Evolutionary conservation across 371 early-diverging fungal species (phyloP).

Genomic region (Mucor plumbeus): DNA sequence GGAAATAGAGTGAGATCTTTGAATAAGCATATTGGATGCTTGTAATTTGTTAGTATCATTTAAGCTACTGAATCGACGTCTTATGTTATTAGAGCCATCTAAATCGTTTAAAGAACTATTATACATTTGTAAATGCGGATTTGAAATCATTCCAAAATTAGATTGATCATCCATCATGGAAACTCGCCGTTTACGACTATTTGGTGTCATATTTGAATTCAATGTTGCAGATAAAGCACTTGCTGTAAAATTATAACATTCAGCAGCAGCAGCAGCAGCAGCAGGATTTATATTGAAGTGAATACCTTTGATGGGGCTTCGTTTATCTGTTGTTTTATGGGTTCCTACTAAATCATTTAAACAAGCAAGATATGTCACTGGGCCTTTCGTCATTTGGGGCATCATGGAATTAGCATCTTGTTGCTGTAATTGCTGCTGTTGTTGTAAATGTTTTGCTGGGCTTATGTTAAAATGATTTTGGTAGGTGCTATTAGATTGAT

Average conservation of each 20-base stretch:
- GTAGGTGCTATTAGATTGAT: background rate
- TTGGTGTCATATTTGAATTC: conserved; percentile 11
- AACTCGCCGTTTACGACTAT: conserved; percentile 11
- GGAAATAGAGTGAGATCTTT: conserved; percentile 24
- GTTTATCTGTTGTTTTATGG: conserved; percentile 68
- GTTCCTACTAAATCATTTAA: conserved; percentile 80
- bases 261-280: conserved; percentile 36
- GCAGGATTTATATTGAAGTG: conserved; percentile 12
- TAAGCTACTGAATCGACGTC: conserved; percentile 46
- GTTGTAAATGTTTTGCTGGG: conserved; percentile 35
- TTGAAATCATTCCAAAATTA: background rate
- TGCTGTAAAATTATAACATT: conserved; percentile 59
- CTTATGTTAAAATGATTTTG: conserved; percentile 22
- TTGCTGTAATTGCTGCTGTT: conserved; percentile 16
- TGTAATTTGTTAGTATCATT: conserved; percentile 32
- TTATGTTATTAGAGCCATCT: conserved; percentile 11
- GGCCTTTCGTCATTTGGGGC: conserved; percentile 49
- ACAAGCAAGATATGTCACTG: conserved; percentile 76
- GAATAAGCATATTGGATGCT: background rate
- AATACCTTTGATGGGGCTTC: conserved; percentile 30
- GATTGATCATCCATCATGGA: conserved; percentile 21
- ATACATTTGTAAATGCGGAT: conserved; percentile 3
- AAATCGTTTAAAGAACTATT: background rate
- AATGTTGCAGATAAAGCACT: conserved; percentile 19
- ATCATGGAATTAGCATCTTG: conserved; percentile 36